Conservation (phyloP, 1,284 basidiomycete species). For the Quambalaria eucalypti region DNA sequence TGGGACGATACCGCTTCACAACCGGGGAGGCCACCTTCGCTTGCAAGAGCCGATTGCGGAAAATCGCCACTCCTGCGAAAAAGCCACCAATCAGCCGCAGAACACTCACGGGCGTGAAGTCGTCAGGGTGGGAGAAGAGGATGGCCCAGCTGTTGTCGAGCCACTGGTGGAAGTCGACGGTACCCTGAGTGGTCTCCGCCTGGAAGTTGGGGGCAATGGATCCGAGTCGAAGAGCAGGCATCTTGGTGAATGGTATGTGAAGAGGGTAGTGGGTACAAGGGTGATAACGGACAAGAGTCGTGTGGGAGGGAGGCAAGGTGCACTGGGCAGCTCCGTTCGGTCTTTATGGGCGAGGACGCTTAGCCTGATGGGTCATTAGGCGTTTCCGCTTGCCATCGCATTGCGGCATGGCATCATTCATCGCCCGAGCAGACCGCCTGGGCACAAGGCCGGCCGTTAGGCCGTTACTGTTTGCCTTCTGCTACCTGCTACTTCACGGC, state of each 20-base stretch:
- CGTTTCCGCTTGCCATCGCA: too few relatives aligned
- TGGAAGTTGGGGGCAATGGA: conserved; percentile 43
- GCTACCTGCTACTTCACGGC: too few relatives aligned
- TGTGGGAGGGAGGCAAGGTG: not conserved
- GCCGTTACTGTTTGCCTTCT: too few relatives aligned
- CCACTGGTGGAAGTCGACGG: conserved; percentile 73
- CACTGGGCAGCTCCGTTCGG: not conserved
- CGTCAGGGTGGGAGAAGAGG: conserved; percentile 62
- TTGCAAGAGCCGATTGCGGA: too few relatives aligned
- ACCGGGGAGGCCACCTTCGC: too few relatives aligned
- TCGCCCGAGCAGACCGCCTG: too few relatives aligned
- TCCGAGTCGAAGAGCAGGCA: conserved; percentile 41
- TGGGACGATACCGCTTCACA: too few relatives aligned
- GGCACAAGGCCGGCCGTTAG: too few relatives aligned
- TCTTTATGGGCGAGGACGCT: too few relatives aligned
- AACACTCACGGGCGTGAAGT: conserved; percentile 55
- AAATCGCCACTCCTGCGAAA: too few relatives aligned
- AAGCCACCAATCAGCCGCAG: not conserved
- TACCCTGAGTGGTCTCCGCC: conserved; percentile 43
- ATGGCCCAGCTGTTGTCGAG: conserved; percentile 75
- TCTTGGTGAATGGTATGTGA: conserved; percentile 7
- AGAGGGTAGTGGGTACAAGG: not conserved
- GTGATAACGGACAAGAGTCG: not conserved
- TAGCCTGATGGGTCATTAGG: too few relatives aligned
- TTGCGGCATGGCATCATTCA: too few relatives aligned